These are phyloP conservation scores for Stagonosporopsis chrysanthemi DNA, from an alignment of 2,329 filamentous ascomycete genomes.

Conservation along the genomic window DNA sequence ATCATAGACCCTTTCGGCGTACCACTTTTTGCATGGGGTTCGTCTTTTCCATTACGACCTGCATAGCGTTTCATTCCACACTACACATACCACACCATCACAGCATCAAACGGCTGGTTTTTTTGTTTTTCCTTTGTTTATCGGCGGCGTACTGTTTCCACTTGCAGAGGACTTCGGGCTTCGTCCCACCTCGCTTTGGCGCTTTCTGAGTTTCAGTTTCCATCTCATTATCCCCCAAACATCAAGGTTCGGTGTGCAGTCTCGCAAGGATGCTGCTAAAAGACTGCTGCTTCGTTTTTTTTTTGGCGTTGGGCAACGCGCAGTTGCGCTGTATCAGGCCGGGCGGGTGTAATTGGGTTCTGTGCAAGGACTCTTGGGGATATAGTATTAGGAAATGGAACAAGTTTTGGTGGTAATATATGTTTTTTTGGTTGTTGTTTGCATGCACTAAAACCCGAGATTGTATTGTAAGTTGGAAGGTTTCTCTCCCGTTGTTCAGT, in stretches of 20 bases:
- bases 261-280: background rate
- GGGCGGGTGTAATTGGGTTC: background rate
- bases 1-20: background rate
- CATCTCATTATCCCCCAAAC: background rate
- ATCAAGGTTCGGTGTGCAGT: background rate
- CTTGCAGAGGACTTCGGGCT: conserved; percentile 9
- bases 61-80: conserved; percentile 46
- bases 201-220: conserved; percentile 21
- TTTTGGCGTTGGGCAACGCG: background rate
- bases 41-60: conserved; percentile 42
- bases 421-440: too few species aligned
- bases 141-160: conserved; percentile 18
- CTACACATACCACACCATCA: conserved; percentile 26
- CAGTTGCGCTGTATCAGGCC: background rate
- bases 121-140: conserved; percentile 25
- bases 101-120: conserved; percentile 34
- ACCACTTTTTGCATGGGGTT: conserved; percentile 29
- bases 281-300: background rate
- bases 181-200: conserved; percentile 21
- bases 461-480: too few species aligned
- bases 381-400: conserved; percentile 6
- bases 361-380: background rate
- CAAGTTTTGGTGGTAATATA: too few species aligned
- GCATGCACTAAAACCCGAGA: too few species aligned
- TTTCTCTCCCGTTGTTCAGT: too few species aligned